A percentile compares a stretch with the other conserved stretches of the same genome.
Evolutionary conservation across 495 filamentous ascomycete genomes (phyloP).

Genomic region (Bombardia bombarda): DNA sequence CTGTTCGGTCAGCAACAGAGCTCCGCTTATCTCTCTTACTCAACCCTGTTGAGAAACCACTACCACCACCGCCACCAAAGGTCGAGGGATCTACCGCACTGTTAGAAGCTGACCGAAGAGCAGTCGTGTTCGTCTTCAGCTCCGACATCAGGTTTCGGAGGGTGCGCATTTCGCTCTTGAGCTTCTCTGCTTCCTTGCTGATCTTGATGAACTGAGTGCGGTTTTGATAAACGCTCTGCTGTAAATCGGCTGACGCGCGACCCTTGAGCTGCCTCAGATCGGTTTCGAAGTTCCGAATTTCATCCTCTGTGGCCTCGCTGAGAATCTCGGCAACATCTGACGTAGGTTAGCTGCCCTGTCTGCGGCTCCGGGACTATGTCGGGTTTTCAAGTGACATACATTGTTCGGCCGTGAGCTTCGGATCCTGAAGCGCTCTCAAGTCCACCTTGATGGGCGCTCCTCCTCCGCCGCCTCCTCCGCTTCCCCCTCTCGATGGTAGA

Average conservation of each 20-base stretch:
- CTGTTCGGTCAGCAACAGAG: constrained; percentile 91
- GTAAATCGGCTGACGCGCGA: constrained; percentile 78
- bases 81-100: constrained; percentile 18
- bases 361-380: neutral
- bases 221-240: constrained; percentile 96
- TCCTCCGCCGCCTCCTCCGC: constrained; percentile 3
- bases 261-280: constrained; percentile 71
- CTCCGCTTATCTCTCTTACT: constrained; percentile 63
- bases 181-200: constrained; percentile 95
- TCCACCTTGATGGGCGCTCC: constrained; percentile 47
- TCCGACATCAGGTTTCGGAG: constrained; percentile 85
- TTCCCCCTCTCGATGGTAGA: constrained; percentile 39
- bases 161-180: constrained; percentile 92
- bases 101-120: constrained; percentile 62
- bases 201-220: constrained; percentile 98
- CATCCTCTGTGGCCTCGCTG: constrained; percentile 86
- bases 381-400: constrained; percentile 23
- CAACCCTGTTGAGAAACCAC: constrained; percentile 39
- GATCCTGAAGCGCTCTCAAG: constrained; percentile 68
- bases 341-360: neutral
- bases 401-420: constrained; percentile 64
- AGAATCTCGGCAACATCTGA: constrained; percentile 67
- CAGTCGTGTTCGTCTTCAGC: constrained; percentile 62
- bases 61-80: constrained; percentile 28
- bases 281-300: constrained; percentile 76